These are phyloP conservation scores for Metschnikowia shivogae DNA, from an alignment of 805 yeast species.

Conservation along the genomic window DNA sequence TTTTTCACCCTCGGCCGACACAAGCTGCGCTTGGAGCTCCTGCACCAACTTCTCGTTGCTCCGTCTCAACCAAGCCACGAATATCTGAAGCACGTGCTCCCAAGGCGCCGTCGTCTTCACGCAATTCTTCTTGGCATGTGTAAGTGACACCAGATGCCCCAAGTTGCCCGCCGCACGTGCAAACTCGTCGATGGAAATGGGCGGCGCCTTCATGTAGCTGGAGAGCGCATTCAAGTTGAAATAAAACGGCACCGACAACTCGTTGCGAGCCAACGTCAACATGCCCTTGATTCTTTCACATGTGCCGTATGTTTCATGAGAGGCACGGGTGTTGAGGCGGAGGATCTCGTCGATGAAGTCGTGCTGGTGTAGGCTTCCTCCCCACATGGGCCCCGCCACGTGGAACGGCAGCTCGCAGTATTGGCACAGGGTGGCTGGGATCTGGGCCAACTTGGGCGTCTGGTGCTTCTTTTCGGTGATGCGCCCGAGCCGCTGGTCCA, in stretches of 20 bases:
- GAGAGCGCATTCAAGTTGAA: slow-evolving; percentile 76
- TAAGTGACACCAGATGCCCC: slow-evolving; percentile 77
- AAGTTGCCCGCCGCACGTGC: slow-evolving; percentile 79
- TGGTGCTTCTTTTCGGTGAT: slow-evolving; percentile 50
- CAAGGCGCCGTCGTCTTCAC: slow-evolving; percentile 90
- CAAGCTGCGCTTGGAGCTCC: slow-evolving; percentile 16
- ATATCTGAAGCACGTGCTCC: slow-evolving; percentile 69
- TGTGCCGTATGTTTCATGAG: slow-evolving; percentile 65
- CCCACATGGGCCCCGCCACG: slow-evolving; percentile 97
- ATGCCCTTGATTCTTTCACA: slow-evolving; percentile 84
- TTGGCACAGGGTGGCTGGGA: slow-evolving; percentile 59
- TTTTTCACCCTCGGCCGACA: slow-evolving; percentile 11
- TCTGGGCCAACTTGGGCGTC: slow-evolving; percentile 49
- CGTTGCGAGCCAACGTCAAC: slow-evolving; percentile 78
- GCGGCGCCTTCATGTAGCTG: slow-evolving; percentile 72
- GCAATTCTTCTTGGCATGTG: slow-evolving; percentile 85
- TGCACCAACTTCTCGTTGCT: slow-evolving; percentile 27
- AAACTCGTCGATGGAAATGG: slow-evolving; percentile 70
- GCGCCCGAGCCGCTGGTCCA: slow-evolving; percentile 73
- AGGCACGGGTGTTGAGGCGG: slow-evolving; percentile 47
- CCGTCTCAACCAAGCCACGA: slow-evolving; percentile 52
- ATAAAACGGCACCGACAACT: slow-evolving; percentile 69
- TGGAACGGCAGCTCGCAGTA: slow-evolving; percentile 70
- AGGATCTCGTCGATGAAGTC: slow-evolving; percentile 65
- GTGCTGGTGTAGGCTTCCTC: slow-evolving; percentile 66